Conservation (phyloP, 2,329 filamentous ascomycete species). For the Fusarium equiseti region DNA sequence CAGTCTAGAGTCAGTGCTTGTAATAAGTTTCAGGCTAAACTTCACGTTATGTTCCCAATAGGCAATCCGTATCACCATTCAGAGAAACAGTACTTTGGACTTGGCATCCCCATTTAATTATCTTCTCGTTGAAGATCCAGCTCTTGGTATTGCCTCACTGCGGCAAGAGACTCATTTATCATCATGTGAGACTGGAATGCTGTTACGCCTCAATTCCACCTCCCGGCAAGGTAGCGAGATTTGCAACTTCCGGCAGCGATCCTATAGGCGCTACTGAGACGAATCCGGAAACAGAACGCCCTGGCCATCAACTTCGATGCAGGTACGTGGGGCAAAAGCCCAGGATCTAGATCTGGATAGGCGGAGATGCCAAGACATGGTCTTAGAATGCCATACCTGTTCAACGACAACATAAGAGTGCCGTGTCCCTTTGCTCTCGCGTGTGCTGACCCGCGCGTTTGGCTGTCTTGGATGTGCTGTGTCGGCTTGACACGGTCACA, state of each 20-base stretch:
- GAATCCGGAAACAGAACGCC: neutral
- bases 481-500: rapidly evolving
- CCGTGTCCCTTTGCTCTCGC: no score
- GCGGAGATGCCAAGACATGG: neutral
- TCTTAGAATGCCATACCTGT: neutral
- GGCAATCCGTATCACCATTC: neutral
- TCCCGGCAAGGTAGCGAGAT: no score
- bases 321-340: neutral
- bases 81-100: rapidly evolving
- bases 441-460: no score
- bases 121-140: neutral
- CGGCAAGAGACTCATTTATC: neutral
- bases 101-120: neutral
- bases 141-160: neutral
- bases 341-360: neutral
- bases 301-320: neutral
- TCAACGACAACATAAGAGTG: no score
- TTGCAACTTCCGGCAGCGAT: no score
- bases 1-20: neutral
- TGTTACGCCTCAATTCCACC: neutral
- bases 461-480: neutral
- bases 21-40: rapidly evolving
- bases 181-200: neutral
- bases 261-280: neutral
- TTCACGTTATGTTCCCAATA: no score